Evolutionary conservation across 192 early-diverging fungal genomes (phyloP), one percentile per base, ranked within the genome.

Genomic region (Coemansia sp.): DNA sequence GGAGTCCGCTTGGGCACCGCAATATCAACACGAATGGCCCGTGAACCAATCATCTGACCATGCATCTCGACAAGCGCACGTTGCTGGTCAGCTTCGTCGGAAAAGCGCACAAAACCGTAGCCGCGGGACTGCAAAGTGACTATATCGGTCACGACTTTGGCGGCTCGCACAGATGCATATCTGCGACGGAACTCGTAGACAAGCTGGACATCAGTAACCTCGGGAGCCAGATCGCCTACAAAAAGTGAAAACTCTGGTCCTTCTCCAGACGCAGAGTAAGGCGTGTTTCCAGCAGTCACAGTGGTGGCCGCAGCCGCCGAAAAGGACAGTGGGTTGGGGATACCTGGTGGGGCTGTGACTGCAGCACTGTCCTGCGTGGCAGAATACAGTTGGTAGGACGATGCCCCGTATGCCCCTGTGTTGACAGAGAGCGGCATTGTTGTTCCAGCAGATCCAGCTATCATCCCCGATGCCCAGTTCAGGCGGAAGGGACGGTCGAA

Each of bases 71-170:
- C 62, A 43, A 94, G 79, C 2, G 96, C 94, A 40, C 89, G 87
- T 62, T 91, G 86, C 60, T 93, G 89, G 71, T 98, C 96, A 13
- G 75, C 62, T 69, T 94, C 92, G 52, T 91, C 89, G 23, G 75
- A 68, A 63, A 98, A 96, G 14, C 94, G 87, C 49, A 97, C 94
- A 80, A 98, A 98, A 7, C 94, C 96, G 71, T 94, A 98, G 12
- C 94, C 90, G 45, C 92, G 81, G 33, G 93, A 88, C 66, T 88
- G 68, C 17, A 86, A 84, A 7, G 94, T 94, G 47, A 80, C 68
- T 12, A 89, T 85, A 67, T 98, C 95, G 4, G 87, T 89, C 63
- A 97, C 94, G 49, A 98, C 92, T 71, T 96, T 95, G 64, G 93
- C 96, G 5, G 92, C 85, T 62, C 91, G 86, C 82, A 87, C 89